These are phyloP conservation scores for Xylaria sp. DNA, from an alignment of 2,329 filamentous ascomycete species.

Conservation along the genomic window DNA sequence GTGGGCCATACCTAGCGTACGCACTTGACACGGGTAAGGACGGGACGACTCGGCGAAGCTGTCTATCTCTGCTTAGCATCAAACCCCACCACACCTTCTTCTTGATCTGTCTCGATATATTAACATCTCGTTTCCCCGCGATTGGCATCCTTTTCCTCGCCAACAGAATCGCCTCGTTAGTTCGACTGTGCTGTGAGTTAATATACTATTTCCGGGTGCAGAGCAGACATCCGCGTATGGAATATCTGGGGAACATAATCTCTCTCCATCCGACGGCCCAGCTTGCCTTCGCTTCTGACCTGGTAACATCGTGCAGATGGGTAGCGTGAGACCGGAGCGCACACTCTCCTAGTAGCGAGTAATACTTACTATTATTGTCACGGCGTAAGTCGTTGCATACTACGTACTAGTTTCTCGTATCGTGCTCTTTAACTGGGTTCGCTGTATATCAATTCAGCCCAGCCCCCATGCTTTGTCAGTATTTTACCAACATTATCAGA, in stretches of 20 bases:
- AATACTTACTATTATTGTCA: conserved; percentile 16
- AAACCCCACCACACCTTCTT: conserved; percentile 34
- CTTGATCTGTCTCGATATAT: conserved; percentile 32
- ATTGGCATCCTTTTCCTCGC: conserved; percentile 22
- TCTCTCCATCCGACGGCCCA: conserved; percentile 34
- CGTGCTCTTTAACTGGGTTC: conserved; percentile 2
- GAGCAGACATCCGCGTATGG: conserved; percentile 2
- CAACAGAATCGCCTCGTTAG: conserved; percentile 18
- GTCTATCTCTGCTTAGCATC: conserved; percentile 19
- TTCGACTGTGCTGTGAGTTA: conserved; percentile 20
- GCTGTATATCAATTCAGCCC: conserved; percentile 12
- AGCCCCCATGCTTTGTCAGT: conserved; percentile 10
- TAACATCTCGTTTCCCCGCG: conserved; percentile 36
- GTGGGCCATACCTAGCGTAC: conserved; percentile 23
- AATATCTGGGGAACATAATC: conserved; percentile 15
- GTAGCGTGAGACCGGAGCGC: conserved; percentile 24
- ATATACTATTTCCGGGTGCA: conserved; percentile 31
- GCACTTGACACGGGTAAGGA: conserved; percentile 32
- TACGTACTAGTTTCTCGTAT: conserved; percentile 4
- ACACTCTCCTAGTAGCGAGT: conserved; percentile 22
- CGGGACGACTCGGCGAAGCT: conserved; percentile 35
- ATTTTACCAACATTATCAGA: conserved; percentile 11
- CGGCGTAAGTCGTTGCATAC: conserved; percentile 22
- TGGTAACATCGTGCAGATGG: conserved; percentile 15
- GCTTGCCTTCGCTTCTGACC: conserved; percentile 28